A percentile compares a stretch with the other conserved stretches of the same genome.
Evolutionary conservation across 2,329 filamentous ascomycete species (phyloP).

Genomic region (Pseudogymnoascus sp.): DNA sequence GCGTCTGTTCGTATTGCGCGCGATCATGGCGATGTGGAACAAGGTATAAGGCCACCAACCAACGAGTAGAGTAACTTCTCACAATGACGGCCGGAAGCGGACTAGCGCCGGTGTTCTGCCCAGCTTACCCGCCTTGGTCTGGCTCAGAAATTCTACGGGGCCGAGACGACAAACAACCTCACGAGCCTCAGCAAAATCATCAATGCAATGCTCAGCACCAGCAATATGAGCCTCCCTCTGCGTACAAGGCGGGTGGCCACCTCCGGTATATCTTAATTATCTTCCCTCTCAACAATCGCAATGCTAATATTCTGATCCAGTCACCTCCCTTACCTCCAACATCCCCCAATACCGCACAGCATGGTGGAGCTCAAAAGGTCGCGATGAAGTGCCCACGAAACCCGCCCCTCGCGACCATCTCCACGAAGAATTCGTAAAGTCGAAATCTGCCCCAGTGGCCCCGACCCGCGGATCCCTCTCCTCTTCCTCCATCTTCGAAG

Average conservation of each 20-base stretch:
- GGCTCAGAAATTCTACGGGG: slow-evolving; percentile 3
- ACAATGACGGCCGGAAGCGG: neutral
- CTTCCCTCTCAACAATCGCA: slow-evolving; percentile 15
- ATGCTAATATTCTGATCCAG: slow-evolving; percentile 21
- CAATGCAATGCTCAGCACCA: slow-evolving; percentile 12
- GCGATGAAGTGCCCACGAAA: neutral
- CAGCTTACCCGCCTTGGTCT: slow-evolving; percentile 1
- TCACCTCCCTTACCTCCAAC: slow-evolving; percentile 18
- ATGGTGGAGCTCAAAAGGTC: slow-evolving; percentile 4
- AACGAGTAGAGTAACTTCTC: neutral
- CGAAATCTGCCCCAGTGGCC: slow-evolving; percentile 33
- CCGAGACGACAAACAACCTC: slow-evolving; percentile 5
- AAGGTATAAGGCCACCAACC: slow-evolving; percentile 6
- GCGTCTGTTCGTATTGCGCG: neutral
- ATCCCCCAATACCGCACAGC: slow-evolving; percentile 1
- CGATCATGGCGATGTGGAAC: slow-evolving; percentile 5
- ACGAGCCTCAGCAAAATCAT: neutral
- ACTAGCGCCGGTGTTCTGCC: neutral
- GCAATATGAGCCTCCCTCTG: slow-evolving; percentile 55
- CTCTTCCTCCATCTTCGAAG: slow-evolving; percentile 43
- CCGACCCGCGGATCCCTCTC: slow-evolving; percentile 36
- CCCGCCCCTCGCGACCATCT: slow-evolving; percentile 45
- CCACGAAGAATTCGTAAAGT: slow-evolving; percentile 49
- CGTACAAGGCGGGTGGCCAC: slow-evolving; percentile 53
- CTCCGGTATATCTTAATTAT: slow-evolving; percentile 42